Base-by-base conservation (phyloP, 371 early-diverging fungal genomes). In the Capillidium heterosporum region DNA sequence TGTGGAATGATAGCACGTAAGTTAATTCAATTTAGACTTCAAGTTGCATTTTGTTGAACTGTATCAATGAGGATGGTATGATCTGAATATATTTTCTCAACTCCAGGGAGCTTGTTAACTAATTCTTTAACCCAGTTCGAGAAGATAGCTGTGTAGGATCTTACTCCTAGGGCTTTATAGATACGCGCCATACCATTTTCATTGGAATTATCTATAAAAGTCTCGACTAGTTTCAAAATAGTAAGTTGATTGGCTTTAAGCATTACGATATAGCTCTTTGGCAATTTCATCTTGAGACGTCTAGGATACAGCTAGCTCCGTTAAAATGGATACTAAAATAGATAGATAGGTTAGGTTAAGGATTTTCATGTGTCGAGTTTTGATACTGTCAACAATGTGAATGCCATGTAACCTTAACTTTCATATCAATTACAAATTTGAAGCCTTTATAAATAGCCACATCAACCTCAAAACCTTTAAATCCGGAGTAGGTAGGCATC, bases 61-160 rank as follows among this genome's bases (percentile, higher is more conserved):
- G 48, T 48, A 29, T 47, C n/a, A 28, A 65, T 62, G 19, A 64
- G 63, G 56, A 66, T 69, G 10, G 67, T 32, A n/a, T 71, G 56
- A 56, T 77, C 75, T 19, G 64, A 53, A 48, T 77, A 78, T 17
- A 80, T 66, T 46, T 75, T 77, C 7, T 62, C 77, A 31, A 79
- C 68, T 60, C 71, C 67, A 11, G 65, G 61, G 52, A 71, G 21
- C 40, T 15, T 3, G 26, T 56, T 49, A 42, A 50, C 59, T 57
- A 59, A 57, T 35, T 52, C 53, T 60, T 83, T 76, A 61, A 87
- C 86, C 54, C 72, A 71, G 19, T 82, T 75, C 61, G 77, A 75
- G 61, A 94, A 81, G 52, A 68, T 71, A 58, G 89, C 91, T 2
- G 85, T 64, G 67, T 91, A 87, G 19, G 90, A 91, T 13, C 35